phyloP scores from a whole-genome alignment of 306 rosid genomes.

The Quercus wislizeni region DNA sequence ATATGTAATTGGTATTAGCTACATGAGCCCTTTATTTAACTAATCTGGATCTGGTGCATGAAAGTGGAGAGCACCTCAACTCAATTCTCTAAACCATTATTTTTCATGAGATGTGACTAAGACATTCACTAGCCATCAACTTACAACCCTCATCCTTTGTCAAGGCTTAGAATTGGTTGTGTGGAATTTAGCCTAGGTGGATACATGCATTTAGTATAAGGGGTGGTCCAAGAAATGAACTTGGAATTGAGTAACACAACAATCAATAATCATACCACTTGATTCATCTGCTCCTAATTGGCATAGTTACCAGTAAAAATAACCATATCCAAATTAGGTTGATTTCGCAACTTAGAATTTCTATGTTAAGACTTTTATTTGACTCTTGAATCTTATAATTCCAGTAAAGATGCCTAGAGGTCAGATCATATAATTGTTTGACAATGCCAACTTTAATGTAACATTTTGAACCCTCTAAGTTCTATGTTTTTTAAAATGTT shows the following conservation, averaged over 20 bases:
- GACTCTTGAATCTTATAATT: not conserved
- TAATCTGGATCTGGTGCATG: not conserved
- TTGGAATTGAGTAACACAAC: not conserved
- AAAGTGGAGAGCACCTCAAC: not conserved
- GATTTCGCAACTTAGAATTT: not conserved
- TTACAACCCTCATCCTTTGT: slow-evolving; percentile 17
- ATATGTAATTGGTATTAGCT: not conserved
- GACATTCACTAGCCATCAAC: not conserved
- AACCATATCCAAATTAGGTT: not conserved
- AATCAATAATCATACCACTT: not conserved
- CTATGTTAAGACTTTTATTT: not conserved
- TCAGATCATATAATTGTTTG: not conserved
- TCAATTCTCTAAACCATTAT: not conserved
- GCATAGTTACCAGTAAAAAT: not conserved
- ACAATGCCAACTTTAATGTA: not conserved
- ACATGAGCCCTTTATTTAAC: not conserved
- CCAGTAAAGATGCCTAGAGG: not conserved
- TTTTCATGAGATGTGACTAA: not conserved
- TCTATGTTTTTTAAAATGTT: slow-evolving; percentile 1
- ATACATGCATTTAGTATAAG: not conserved
- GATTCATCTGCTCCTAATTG: not conserved
- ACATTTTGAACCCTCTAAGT: not conserved
- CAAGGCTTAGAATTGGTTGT: not conserved
- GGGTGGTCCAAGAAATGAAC: not conserved
- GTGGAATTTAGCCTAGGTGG: not conserved